Conservation (phyloP, 2,329 filamentous ascomycete species). For the Diaporthe batatas region DNA sequence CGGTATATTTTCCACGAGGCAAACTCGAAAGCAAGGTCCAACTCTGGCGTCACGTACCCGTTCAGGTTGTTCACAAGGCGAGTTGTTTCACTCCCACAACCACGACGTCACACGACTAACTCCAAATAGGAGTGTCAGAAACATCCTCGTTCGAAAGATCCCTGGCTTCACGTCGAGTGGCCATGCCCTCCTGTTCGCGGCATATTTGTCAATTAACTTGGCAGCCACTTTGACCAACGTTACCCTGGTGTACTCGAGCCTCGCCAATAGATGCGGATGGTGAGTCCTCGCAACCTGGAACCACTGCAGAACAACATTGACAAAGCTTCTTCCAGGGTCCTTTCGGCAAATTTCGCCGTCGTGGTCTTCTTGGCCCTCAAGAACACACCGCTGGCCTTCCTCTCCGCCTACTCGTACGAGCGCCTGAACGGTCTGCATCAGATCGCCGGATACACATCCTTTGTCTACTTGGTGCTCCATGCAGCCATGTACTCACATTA, state of each 20-base stretch:
- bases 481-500: constrained; percentile 57
- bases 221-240: constrained; percentile 50
- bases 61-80: constrained; percentile 35
- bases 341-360: constrained; percentile 60
- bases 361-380: constrained; percentile 69
- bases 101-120: background rate
- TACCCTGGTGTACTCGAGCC: constrained; percentile 41
- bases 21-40: background rate
- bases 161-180: constrained; percentile 52
- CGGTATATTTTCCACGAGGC: constrained; percentile 35
- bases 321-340: constrained; percentile 45
- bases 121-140: constrained; percentile 46
- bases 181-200: constrained; percentile 49
- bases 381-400: constrained; percentile 68
- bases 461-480: constrained; percentile 62
- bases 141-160: constrained; percentile 49
- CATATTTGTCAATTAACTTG: constrained; percentile 51
- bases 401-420: constrained; percentile 70
- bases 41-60: background rate
- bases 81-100: background rate
- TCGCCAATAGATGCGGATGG: constrained; percentile 52
- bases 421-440: constrained; percentile 70
- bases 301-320: background rate
- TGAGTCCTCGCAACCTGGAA: constrained; percentile 42
- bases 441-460: constrained; percentile 63